Conservation (phyloP, 169 alveolate species). For the Plasmodium gonderi region DNA sequence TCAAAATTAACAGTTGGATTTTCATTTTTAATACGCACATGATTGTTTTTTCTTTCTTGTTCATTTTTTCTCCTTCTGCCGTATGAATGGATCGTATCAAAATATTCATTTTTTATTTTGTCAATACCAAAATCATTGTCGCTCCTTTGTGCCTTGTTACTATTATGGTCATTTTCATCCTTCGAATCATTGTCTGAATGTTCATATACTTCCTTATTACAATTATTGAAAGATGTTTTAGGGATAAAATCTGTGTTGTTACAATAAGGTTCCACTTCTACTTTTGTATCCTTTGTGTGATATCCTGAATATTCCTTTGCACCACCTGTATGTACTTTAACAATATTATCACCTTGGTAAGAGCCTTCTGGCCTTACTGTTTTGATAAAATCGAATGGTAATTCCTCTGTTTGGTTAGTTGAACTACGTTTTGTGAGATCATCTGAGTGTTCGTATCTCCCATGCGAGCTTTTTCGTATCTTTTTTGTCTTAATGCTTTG, state of each 20-base stretch:
- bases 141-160: background rate
- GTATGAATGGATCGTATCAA: background rate
- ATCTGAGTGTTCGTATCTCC: slow-evolving; percentile 9
- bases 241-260: background rate
- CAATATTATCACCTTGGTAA: background rate
- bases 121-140: background rate
- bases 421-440: background rate
- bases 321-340: background rate
- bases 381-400: background rate
- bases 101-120: slow-evolving; percentile 12
- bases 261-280: background rate
- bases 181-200: background rate
- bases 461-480: background rate
- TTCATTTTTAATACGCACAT: slow-evolving; percentile 19
- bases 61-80: background rate
- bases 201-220: background rate
- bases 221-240: background rate
- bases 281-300: background rate
- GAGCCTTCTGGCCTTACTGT: background rate
- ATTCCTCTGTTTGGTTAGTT: background rate
- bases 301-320: background rate
- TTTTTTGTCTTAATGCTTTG: background rate
- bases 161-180: no score
- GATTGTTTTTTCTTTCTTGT: background rate
- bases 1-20: background rate